Base-by-base conservation (phyloP, 495 filamentous ascomycete species). In the Podospora bellae-mahoneyi region DNA sequence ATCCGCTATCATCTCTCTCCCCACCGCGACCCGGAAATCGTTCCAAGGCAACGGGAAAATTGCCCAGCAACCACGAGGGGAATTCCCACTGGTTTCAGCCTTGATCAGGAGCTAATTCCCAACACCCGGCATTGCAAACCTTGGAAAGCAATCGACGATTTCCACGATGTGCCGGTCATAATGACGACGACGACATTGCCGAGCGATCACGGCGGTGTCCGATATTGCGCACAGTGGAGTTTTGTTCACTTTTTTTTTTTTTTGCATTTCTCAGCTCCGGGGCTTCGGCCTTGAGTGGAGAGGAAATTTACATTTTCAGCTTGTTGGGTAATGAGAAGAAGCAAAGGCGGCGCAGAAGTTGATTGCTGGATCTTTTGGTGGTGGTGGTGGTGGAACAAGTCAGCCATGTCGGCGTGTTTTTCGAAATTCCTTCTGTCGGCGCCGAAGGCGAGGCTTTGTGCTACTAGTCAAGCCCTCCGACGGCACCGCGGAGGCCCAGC, bases 1-100 rank as follows among this genome's bases (percentile, higher is more conserved):
- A 26, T 20, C 23, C 23, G n/a, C 23, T 7, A 6, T 58, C 55
- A 64, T 28, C 53, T 60, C 53, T 60, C 28, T 54, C 54, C 66
- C 68, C 56, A 62, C 62, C 59, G 39, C 39, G 44, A 44, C 61
- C 32, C 30, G 30, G 30, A 63, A 18, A 5, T 32, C 23, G 27
- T 73, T 66, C 69, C 66, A 69, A 67, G 56, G 61, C 54, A 28
- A 60, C 62, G 67, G 39, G 69, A 69, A 67, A 69, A 69, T 65
- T 55, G 64, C 55, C 39, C 60, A 67, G 62, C 34, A 34, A 54
- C 4, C 7, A 71, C 69, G 66, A 68, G 69, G 69, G 56, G 53
- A 66, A 28, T 7, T 32, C 18, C 56, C 53, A 54, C 64, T 63
- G 19, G 67, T 66, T 74, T 70, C 69, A 73, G 72, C 68, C 71